phyloP scores from a whole-genome alignment of 306 rosid genomes.

The Cicer yamashitae region DNA sequence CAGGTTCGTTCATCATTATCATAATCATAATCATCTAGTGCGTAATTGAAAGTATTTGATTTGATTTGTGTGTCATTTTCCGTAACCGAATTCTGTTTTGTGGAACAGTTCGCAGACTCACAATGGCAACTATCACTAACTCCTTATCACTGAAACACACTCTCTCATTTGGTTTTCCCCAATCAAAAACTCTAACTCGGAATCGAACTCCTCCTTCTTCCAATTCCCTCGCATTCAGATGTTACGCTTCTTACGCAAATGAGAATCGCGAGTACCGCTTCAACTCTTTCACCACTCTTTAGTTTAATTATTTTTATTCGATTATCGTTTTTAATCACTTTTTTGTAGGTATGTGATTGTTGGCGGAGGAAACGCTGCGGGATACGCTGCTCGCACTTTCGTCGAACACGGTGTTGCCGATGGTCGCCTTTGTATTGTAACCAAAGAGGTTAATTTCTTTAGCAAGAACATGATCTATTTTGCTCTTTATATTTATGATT shows the following conservation, averaged over 20 bases:
- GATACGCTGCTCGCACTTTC: slow-evolving; percentile 90
- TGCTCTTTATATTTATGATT: background rate
- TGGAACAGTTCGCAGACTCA: slow-evolving; percentile 55
- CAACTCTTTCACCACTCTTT: background rate
- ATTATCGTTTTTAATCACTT: background rate
- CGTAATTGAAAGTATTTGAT: background rate
- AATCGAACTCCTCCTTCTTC: slow-evolving; percentile 39
- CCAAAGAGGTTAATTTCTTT: slow-evolving; percentile 72
- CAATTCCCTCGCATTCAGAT: slow-evolving; percentile 56
- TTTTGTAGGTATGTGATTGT: slow-evolving; percentile 82
- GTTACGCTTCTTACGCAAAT: slow-evolving; percentile 73
- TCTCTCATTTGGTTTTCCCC: slow-evolving; percentile 56
- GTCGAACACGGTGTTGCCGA: slow-evolving; percentile 95
- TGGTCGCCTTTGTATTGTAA: slow-evolving; percentile 88
- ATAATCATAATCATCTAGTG: slow-evolving; percentile 24
- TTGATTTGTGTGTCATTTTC: slow-evolving; percentile 47
- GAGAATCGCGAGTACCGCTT: slow-evolving; percentile 72
- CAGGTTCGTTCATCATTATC: slow-evolving; percentile 45
- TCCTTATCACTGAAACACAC: slow-evolving; percentile 61
- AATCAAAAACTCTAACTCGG: slow-evolving; percentile 35
- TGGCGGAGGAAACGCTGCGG: slow-evolving; percentile 97
- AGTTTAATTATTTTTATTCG: background rate
- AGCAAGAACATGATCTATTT: background rate
- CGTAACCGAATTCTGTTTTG: slow-evolving; percentile 37
- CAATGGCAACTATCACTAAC: slow-evolving; percentile 66